phyloP scores from a whole-genome alignment of 2,329 filamentous ascomycete genomes.

The Fusarium sp. region DNA sequence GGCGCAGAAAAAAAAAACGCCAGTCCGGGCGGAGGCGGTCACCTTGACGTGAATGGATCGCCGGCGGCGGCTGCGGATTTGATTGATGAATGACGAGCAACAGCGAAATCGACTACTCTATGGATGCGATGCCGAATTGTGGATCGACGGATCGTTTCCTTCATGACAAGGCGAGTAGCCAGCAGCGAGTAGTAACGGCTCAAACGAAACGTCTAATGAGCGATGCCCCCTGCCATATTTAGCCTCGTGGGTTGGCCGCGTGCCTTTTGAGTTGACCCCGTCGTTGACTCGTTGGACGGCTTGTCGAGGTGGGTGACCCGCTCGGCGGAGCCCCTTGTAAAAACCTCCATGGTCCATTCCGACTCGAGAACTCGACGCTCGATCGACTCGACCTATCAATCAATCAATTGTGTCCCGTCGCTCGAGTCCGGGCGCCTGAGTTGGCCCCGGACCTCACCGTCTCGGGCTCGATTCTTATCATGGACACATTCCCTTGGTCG shows the following conservation, averaged over 20 bases:
- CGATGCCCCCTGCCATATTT: slow-evolving; percentile 43
- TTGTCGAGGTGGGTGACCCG: slow-evolving; percentile 37
- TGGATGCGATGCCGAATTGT: slow-evolving; percentile 30
- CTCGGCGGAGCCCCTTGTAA: slow-evolving; percentile 39
- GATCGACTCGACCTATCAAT: slow-evolving; percentile 35
- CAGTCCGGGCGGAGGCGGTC: slow-evolving; percentile 31
- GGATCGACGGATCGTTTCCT: slow-evolving; percentile 21
- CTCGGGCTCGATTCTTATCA: slow-evolving; percentile 24
- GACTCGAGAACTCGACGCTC: slow-evolving; percentile 30
- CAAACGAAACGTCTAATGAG: slow-evolving; percentile 34
- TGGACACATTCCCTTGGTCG: slow-evolving; percentile 20
- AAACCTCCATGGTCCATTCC: slow-evolving; percentile 39
- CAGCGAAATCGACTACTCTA: slow-evolving; percentile 21
- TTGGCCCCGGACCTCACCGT: slow-evolving; percentile 25
- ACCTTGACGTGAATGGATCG: slow-evolving; percentile 39
- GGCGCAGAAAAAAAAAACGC: slow-evolving; percentile 21
- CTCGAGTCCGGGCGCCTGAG: slow-evolving; percentile 25
- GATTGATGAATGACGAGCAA: slow-evolving; percentile 31
- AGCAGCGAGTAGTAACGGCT: slow-evolving; percentile 31
- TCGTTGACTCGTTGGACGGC: slow-evolving; percentile 40
- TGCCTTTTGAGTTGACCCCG: slow-evolving; percentile 39
- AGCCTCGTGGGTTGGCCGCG: slow-evolving; percentile 46
- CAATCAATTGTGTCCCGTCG: slow-evolving; percentile 30
- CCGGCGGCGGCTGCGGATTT: slow-evolving; percentile 31
- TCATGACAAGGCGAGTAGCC: slow-evolving; percentile 21